Conservation (phyloP, 306 rosid genomes). For the Prinsepia uniflora region DNA sequence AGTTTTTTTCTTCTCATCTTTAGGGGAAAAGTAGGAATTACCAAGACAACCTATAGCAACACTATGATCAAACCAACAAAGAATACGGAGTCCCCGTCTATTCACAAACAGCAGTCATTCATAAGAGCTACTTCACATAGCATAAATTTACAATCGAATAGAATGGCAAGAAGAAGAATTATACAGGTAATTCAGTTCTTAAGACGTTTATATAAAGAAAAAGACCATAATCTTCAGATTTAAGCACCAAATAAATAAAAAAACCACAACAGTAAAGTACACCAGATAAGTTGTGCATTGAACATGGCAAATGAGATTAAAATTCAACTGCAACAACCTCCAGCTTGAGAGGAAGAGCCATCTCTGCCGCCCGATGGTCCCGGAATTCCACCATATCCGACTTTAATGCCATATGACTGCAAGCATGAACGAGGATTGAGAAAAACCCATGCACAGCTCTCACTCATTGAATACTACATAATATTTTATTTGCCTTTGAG, state of each 20-base stretch:
- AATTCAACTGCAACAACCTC: conserved; percentile 85
- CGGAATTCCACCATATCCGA: conserved; percentile 95
- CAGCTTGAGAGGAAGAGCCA: conserved; percentile 74
- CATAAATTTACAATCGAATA: conserved; percentile 41
- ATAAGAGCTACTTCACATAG: conserved; percentile 33
- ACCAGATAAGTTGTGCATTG: conserved; percentile 25
- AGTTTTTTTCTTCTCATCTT: too few species aligned
- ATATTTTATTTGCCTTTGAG: not conserved
- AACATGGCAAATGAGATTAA: conserved; percentile 20
- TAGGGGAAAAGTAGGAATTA: too few species aligned
- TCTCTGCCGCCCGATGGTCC: conserved; percentile 98
- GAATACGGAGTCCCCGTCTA: conserved; percentile 1
- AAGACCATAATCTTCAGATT: conserved; percentile 34
- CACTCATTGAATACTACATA: not conserved
- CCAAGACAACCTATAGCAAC: not conserved
- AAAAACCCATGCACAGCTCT: conserved; percentile 9
- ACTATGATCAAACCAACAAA: not conserved
- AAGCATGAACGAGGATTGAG: conserved; percentile 28
- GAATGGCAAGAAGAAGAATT: conserved; percentile 28
- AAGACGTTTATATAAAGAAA: conserved; percentile 20
- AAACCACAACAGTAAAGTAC: conserved; percentile 15
- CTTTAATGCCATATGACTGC: conserved; percentile 98
- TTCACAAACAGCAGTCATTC: conserved; percentile 32
- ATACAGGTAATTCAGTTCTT: conserved; percentile 43
- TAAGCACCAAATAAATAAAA: conserved; percentile 16